Evolutionary conservation across 2,329 filamentous ascomycete species (phyloP).

Genomic region (Acephala macrosclerotiorum): DNA sequence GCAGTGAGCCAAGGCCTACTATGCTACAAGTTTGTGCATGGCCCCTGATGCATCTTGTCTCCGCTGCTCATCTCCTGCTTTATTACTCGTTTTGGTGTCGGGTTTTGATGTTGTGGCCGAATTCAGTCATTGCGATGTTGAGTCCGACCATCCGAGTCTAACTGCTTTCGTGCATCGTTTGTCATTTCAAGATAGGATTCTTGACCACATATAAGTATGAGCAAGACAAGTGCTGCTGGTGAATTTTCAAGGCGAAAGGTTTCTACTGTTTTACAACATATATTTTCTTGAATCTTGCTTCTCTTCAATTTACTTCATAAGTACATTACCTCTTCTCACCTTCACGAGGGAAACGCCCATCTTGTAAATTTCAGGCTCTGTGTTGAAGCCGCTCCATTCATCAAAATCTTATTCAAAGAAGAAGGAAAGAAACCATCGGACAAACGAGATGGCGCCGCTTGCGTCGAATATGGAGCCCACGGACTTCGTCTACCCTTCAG

Average conservation of each 20-base stretch:
- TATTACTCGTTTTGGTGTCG: neutral
- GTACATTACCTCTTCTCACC: neutral
- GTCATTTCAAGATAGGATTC: neutral
- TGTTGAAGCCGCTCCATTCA: neutral
- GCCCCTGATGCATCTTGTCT: neutral
- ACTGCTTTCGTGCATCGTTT: neutral
- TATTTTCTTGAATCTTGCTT: neutral
- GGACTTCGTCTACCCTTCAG: conserved; percentile 23
- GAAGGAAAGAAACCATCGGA: neutral
- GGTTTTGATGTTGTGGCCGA: neutral
- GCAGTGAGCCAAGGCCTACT: no score
- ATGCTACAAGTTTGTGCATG: neutral
- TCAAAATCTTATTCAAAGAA: neutral
- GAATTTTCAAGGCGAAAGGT: neutral
- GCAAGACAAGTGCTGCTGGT: neutral
- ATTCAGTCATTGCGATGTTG: neutral
- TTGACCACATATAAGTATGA: neutral
- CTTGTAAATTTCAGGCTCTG: neutral
- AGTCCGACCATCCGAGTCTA: neutral
- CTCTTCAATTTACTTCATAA: neutral
- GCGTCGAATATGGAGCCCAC: neutral
- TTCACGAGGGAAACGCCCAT: neutral
- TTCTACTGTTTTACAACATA: neutral
- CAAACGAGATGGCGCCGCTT: neutral
- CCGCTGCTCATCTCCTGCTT: neutral